Evolutionary conservation across 371 early-diverging fungal genomes (phyloP).

Genomic region (Choanephora cucurbitarum): DNA sequence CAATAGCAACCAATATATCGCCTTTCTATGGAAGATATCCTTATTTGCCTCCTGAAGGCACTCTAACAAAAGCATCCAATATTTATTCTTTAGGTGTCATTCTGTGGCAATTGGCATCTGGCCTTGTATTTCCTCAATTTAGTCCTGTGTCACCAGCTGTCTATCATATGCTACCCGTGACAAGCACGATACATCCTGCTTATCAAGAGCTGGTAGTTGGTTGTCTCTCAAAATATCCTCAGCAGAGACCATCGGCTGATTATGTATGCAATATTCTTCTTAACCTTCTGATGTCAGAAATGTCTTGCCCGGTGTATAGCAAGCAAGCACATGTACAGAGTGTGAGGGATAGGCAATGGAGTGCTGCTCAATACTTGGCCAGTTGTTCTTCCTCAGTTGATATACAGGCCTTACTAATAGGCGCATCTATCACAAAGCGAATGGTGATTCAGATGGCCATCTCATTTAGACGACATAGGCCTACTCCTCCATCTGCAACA

Average conservation of each 20-base stretch:
- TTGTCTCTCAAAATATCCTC: constrained; percentile 9
- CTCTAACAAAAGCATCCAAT: constrained; percentile 27
- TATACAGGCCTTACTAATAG: constrained; percentile 10
- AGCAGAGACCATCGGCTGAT: constrained; percentile 11
- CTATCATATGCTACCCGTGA: constrained; percentile 29
- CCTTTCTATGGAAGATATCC: constrained; percentile 40
- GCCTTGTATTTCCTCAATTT: constrained; percentile 42
- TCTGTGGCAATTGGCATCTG: constrained; percentile 47
- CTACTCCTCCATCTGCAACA: not conserved
- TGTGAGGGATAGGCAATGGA: constrained; percentile 3
- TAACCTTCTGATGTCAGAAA: constrained; percentile 1
- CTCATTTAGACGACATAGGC: constrained; percentile 5
- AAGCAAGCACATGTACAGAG: not conserved
- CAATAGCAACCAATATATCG: not conserved
- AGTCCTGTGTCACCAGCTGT: constrained; percentile 27
- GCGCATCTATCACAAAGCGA: constrained; percentile 20
- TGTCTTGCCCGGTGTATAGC: not conserved
- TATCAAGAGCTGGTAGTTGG: constrained; percentile 7
- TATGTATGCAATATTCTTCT: constrained; percentile 17
- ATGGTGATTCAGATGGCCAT: constrained; percentile 16
- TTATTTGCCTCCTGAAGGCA: constrained; percentile 44
- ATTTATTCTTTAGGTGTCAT: constrained; percentile 47
- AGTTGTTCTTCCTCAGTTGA: not conserved
- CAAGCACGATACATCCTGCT: constrained; percentile 1
- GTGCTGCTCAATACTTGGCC: constrained; percentile 11